Evolutionary conservation across 2,329 filamentous ascomycete genomes (phyloP).

Genomic region (Sarocladium oryzae): DNA sequence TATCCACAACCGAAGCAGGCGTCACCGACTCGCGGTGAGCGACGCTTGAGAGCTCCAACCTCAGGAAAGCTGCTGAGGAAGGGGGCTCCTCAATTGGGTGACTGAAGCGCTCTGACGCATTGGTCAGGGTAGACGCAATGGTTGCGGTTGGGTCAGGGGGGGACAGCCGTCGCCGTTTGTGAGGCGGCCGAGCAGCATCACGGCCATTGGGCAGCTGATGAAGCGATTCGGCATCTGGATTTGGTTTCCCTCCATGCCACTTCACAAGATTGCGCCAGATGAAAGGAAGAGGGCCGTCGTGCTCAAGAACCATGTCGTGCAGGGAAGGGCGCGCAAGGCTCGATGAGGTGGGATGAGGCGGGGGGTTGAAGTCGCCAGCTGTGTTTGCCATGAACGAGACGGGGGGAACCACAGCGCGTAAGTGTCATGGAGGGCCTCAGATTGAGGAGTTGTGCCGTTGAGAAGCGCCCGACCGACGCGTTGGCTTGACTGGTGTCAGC

Average conservation of each 20-base stretch:
- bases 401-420: background rate
- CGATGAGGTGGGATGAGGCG: slow-evolving; percentile 1
- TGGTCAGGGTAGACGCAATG: background rate
- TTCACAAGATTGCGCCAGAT: slow-evolving; percentile 2
- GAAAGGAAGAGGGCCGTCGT: slow-evolving; percentile 1
- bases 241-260: slow-evolving; percentile 1
- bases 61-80: slow-evolving; percentile 7
- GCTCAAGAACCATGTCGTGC: slow-evolving; percentile 8
- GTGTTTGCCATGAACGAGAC: slow-evolving; percentile 7
- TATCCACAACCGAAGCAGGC: background rate
- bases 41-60: slow-evolving; percentile 3
- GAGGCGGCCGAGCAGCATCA: background rate
- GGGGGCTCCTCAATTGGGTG: background rate
- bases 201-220: background rate
- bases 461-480: background rate
- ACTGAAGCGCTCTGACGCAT: too few species aligned
- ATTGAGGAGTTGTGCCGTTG: background rate
- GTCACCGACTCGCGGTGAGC: background rate
- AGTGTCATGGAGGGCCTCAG: slow-evolving; percentile 1
- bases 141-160: background rate
- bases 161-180: background rate
- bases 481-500: slow-evolving; percentile 4
- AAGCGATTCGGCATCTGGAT: background rate
- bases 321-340: background rate
- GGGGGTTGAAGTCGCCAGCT: background rate